Conservation (phyloP, 2,329 filamentous ascomycete genomes). For the Ascochyta viciae-villosae region DNA sequence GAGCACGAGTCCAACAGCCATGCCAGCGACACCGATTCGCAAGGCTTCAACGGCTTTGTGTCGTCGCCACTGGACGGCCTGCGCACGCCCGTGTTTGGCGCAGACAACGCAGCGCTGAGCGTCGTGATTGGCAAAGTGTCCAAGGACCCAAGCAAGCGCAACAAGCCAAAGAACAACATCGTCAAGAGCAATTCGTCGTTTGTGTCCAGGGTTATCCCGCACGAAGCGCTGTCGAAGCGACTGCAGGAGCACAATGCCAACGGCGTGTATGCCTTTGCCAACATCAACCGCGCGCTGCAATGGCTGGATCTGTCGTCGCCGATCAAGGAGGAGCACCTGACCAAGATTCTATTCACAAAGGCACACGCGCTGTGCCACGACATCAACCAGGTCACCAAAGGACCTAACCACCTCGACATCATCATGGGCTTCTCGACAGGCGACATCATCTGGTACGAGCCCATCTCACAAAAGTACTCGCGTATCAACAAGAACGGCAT, state of each 20-base stretch:
- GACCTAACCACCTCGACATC: constrained; percentile 80
- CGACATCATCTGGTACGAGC: constrained; percentile 98
- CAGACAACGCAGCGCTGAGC: constrained; percentile 78
- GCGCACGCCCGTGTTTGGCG: constrained; percentile 76
- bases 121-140: constrained; percentile 69
- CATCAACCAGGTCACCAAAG: constrained; percentile 84
- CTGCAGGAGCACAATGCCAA: constrained; percentile 79
- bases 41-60: constrained; percentile 46
- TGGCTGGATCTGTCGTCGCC: constrained; percentile 89
- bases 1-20: constrained; percentile 56
- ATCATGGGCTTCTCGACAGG: constrained; percentile 96
- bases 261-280: constrained; percentile 89
- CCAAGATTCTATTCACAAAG: constrained; percentile 96
- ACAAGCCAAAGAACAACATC: constrained; percentile 98
- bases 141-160: constrained; percentile 71
- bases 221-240: constrained; percentile 80
- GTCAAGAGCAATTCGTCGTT: constrained; percentile 99
- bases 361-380: constrained; percentile 95
- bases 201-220: constrained; percentile 92
- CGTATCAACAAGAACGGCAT: constrained; percentile 95
- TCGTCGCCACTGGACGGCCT: constrained; percentile 40
- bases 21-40: constrained; percentile 55
- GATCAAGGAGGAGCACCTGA: constrained; percentile 84
- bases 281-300: constrained; percentile 93
- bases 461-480: constrained; percentile 93